Base-by-base conservation (phyloP, 139 green algal species). In the Raphidocelis subcapitata region DNA sequence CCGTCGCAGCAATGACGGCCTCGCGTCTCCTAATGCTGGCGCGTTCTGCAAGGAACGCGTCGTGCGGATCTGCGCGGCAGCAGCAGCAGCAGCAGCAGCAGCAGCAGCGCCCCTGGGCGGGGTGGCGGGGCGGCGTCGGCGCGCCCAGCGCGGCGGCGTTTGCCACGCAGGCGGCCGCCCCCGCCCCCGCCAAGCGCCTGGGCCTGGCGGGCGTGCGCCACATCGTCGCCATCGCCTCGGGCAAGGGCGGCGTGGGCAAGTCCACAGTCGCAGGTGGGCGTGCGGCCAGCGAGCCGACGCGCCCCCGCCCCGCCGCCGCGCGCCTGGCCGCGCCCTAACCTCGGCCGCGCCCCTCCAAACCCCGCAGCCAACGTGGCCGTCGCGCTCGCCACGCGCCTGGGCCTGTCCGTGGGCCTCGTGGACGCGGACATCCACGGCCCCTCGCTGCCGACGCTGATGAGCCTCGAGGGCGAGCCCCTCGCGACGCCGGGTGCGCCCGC, bases 241-340 rank as follows among this genome's bases (percentile, higher is more conserved):
- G 91, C 24, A 98, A 98, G 56, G 94, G 94, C n/a, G 94, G 94
- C 16, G 94, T 98, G 1, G 94, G 94, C 26, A 98, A 98, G 54
- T 95, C 86, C 18, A 98, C 94, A 1, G 95, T 90, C 16, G 86
- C 90, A 79, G 92, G 88, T 92, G 59, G 57, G 72, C 33, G 14
- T 57, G 18, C 2, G 28, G 31, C 31, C 4, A 54, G n/a, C n/a
- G n/a, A n/a, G n/a, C n/a, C 23, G 24, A 44, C 35, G 35, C 8
- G 47, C 26, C 61, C 26, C n/a, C 16, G 31, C 26, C 47, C 71
- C 23, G 21, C 23, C 21, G 3, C 64, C 12, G 35, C 24, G 41
- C 3, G 5, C 18, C 24, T 46, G 28, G 5, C 52, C 55, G 41
- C 32, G 56, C 57, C 36, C 37, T 18, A 62, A 71, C 20, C 35